Conservation (phyloP, 768 basidiomycete species). For the Steccherinum ochraceum region DNA sequence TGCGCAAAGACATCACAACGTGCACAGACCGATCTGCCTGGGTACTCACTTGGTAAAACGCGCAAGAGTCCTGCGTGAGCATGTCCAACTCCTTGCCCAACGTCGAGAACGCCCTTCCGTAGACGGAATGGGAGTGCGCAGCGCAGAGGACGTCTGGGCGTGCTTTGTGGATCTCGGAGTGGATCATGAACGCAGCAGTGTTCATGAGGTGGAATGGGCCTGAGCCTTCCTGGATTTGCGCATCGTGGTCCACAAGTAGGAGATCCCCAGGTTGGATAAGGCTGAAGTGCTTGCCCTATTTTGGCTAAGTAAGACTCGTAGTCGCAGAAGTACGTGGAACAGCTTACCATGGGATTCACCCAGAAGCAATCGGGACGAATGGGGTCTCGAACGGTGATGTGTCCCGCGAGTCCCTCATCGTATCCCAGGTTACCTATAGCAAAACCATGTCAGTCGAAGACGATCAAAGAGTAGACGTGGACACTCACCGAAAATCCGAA, state of each 20-base stretch:
- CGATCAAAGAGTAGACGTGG: background rate
- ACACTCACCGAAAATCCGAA: slow-evolving; percentile 36
- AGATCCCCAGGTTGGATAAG: slow-evolving; percentile 38
- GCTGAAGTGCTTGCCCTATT: slow-evolving; percentile 39
- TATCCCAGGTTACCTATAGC: slow-evolving; percentile 30
- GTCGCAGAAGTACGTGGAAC: background rate
- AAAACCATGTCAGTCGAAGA: background rate
- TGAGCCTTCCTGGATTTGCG: slow-evolving; percentile 26
- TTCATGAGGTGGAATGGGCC: slow-evolving; percentile 28
- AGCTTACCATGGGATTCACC: slow-evolving; percentile 32
- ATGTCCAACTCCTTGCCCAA: slow-evolving; percentile 26
- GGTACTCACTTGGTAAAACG: slow-evolving; percentile 24
- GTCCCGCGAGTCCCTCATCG: slow-evolving; percentile 44
- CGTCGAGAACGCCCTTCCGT: slow-evolving; percentile 32
- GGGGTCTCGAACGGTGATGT: slow-evolving; percentile 44
- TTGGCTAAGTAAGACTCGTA: background rate
- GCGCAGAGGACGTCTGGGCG: slow-evolving; percentile 31
- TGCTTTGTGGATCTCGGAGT: slow-evolving; percentile 26
- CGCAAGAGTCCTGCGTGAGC: slow-evolving; percentile 29
- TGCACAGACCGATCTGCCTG: background rate
- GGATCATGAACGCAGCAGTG: slow-evolving; percentile 32
- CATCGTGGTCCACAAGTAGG: slow-evolving; percentile 37
- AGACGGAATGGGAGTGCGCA: slow-evolving; percentile 28
- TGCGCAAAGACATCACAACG: slow-evolving; percentile 1
- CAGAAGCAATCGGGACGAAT: slow-evolving; percentile 37